Conservation (phyloP, 768 basidiomycete species). For the Suillus ampliporus region DNA sequence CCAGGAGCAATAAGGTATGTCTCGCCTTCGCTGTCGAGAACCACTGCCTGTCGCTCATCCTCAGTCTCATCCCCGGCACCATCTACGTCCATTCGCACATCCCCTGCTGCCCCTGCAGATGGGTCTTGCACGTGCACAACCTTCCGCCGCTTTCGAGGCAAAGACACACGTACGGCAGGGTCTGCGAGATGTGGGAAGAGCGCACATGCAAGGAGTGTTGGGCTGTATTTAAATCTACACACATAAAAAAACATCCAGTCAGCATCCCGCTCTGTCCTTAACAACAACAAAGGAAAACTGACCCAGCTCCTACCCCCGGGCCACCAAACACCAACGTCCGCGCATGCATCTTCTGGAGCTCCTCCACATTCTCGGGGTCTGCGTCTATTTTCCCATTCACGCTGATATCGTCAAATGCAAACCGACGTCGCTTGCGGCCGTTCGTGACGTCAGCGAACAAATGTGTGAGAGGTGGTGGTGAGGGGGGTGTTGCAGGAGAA, state of each 20-base stretch:
- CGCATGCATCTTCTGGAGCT: slow-evolving; percentile 47
- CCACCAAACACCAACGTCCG: slow-evolving; percentile 57
- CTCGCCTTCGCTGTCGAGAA: slow-evolving; percentile 31
- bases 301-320: slow-evolving; percentile 50
- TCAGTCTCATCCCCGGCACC: slow-evolving; percentile 16
- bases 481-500: slow-evolving; percentile 24
- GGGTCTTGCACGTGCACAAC: slow-evolving; percentile 1
- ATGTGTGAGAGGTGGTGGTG: slow-evolving; percentile 29
- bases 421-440: slow-evolving; percentile 36
- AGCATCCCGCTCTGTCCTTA: neutral
- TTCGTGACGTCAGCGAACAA: slow-evolving; percentile 38
- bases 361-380: slow-evolving; percentile 36
- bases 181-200: slow-evolving; percentile 47
- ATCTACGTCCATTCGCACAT: slow-evolving; percentile 15
- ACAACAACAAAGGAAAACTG: slow-evolving; percentile 24
- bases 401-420: slow-evolving; percentile 25
- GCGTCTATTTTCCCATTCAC: slow-evolving; percentile 28
- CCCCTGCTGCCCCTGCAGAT: slow-evolving; percentile 15
- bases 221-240: slow-evolving; percentile 59
- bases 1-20: slow-evolving; percentile 27
- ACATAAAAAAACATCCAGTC: slow-evolving; percentile 6
- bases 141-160: slow-evolving; percentile 36
- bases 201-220: slow-evolving; percentile 45
- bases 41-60: slow-evolving; percentile 21
- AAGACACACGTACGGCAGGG: slow-evolving; percentile 21